Percentiles rank a stretch among this genome's conserved stretches.
phyloP scores from a whole-genome alignment of 78 protist species.

The Mastigamoeba balamuthi region DNA sequence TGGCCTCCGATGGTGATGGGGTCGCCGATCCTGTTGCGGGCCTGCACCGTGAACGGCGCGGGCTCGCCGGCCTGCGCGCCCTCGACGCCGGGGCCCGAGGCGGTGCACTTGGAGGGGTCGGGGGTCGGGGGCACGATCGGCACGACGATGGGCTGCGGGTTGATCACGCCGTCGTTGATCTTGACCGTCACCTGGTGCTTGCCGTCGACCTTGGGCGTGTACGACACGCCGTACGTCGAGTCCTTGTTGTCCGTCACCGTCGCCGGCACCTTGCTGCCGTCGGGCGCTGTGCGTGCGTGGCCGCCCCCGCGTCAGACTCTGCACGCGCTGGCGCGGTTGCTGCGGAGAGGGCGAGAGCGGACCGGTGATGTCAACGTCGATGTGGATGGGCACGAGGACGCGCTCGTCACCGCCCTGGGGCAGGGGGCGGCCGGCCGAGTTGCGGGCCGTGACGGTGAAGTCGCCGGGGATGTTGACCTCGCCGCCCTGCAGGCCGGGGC shows the following conservation, averaged over 20 bases:
- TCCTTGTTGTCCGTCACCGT: conserved; percentile 43
- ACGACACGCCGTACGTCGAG: conserved; percentile 40
- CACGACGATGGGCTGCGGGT: conserved; percentile 23
- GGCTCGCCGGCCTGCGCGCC: background rate
- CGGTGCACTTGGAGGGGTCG: conserved; percentile 26
- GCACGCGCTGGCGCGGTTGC: too few relatives aligned
- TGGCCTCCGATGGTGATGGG: background rate
- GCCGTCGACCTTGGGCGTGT: conserved; percentile 35
- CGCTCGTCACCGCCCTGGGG: too few relatives aligned
- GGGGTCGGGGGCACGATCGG: background rate
- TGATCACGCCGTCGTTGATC: conserved; percentile 21
- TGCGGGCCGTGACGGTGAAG: conserved; percentile 34
- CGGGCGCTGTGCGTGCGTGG: conserved; percentile 47
- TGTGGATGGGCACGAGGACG: too few relatives aligned
- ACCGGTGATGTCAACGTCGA: too few relatives aligned
- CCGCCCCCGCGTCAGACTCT: too few relatives aligned
- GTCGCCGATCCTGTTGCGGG: background rate
- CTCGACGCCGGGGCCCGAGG: conserved; percentile 6
- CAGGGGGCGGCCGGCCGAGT: conserved; percentile 43
- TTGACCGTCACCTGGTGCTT: conserved; percentile 18
- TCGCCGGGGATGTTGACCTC: background rate
- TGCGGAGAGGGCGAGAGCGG: too few relatives aligned
- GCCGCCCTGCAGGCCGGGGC: background rate
- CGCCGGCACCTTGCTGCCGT: conserved; percentile 21
- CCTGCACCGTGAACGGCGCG: background rate